Conservation (phyloP, 2,329 filamentous ascomycete genomes). For the Trichoderma sp. region DNA sequence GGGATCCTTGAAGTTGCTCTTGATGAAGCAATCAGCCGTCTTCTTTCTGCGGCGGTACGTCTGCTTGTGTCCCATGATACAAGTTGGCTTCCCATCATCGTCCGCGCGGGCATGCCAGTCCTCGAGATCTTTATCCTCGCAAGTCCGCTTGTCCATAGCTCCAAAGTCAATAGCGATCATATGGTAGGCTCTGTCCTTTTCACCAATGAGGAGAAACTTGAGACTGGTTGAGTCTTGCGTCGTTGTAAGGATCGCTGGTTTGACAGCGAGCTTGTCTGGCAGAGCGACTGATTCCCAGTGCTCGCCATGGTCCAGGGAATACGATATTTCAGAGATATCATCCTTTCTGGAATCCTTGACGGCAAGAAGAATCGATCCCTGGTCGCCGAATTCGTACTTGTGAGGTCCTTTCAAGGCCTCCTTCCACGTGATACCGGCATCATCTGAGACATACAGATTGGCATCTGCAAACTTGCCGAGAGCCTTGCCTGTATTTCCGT, state of each 20-base stretch:
- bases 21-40: slow-evolving; percentile 84
- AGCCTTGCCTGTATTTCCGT: slow-evolving; percentile 81
- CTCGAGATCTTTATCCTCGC: slow-evolving; percentile 76
- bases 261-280: slow-evolving; percentile 63
- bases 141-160: slow-evolving; percentile 75
- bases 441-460: slow-evolving; percentile 82
- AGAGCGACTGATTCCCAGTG: slow-evolving; percentile 74
- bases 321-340: slow-evolving; percentile 58
- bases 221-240: slow-evolving; percentile 89
- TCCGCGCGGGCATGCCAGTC: slow-evolving; percentile 84
- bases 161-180: slow-evolving; percentile 81
- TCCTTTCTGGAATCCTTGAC: slow-evolving; percentile 69
- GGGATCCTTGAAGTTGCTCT: slow-evolving; percentile 79
- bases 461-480: slow-evolving; percentile 71
- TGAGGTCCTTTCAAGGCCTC: slow-evolving; percentile 75
- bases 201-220: slow-evolving; percentile 80
- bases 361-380: slow-evolving; percentile 84
- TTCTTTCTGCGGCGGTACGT: slow-evolving; percentile 83
- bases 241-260: slow-evolving; percentile 75
- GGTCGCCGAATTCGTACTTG: slow-evolving; percentile 94
- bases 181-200: slow-evolving; percentile 55
- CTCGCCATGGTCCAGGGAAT: slow-evolving; percentile 87
- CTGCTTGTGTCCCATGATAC: slow-evolving; percentile 95
- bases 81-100: slow-evolving; percentile 75
- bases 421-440: slow-evolving; percentile 84